Percentiles rank a stretch among this genome's conserved stretches.
Conservation (phyloP, 495 filamentous ascomycete genomes). For the Trichoderma orchidacearum region DNA sequence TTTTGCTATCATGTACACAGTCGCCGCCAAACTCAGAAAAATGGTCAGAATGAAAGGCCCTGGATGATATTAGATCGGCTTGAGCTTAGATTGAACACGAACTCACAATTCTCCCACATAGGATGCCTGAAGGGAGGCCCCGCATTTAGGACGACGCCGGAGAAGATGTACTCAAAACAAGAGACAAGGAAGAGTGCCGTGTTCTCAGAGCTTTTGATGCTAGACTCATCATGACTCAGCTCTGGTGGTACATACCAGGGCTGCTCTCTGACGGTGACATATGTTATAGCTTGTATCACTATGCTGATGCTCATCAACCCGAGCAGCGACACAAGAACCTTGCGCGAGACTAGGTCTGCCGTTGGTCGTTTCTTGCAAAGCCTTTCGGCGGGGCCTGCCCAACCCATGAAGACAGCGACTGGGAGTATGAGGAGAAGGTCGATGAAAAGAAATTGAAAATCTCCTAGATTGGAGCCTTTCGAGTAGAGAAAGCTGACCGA, state of each 20-base stretch:
- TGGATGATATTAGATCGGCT: constrained; percentile 14
- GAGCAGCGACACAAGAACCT: constrained; percentile 79
- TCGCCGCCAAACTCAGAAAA: constrained; percentile 46
- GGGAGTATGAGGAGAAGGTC: constrained; percentile 87
- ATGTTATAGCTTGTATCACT: constrained; percentile 60
- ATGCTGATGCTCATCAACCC: constrained; percentile 80
- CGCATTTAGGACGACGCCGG: constrained; percentile 76
- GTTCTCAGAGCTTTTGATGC: constrained; percentile 84
- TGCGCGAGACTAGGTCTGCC: constrained; percentile 83
- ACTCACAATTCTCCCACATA: constrained; percentile 66
- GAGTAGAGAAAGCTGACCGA: constrained; percentile 95
- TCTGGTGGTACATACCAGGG: constrained; percentile 78
- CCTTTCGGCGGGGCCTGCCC: constrained; percentile 70
- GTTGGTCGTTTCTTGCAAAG: constrained; percentile 79
- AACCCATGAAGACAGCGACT: constrained; percentile 98
- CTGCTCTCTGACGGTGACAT: constrained; percentile 56
- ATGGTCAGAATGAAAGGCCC: constrained; percentile 77
- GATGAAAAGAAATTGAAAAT: constrained; percentile 91
- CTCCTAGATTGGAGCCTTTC: constrained; percentile 88
- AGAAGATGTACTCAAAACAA: constrained; percentile 87
- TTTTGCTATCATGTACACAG: constrained; percentile 62
- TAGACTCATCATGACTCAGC: constrained; percentile 59
- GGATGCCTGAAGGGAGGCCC: constrained; percentile 78
- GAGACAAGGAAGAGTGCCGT: constrained; percentile 78
- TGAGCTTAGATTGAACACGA: background rate